Percentiles rank a stretch among this genome's conserved stretches.
phyloP scores from a whole-genome alignment of 1,139 yeast species.

The Saccharomyces hybrid region DNA sequence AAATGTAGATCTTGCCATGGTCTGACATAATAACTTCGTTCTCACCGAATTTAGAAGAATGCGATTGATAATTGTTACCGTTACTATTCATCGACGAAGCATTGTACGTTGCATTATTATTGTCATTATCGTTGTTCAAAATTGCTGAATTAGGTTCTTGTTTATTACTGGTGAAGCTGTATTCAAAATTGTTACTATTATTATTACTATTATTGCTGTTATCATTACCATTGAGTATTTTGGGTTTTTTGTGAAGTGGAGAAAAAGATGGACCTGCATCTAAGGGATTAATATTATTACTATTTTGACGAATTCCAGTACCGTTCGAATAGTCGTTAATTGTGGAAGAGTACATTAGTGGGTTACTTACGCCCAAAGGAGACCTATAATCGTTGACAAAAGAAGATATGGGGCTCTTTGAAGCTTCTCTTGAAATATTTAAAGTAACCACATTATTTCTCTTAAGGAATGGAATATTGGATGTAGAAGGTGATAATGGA shows the following conservation, averaged over 20 bases:
- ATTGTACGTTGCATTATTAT: not conserved
- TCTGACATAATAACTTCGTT: conserved; percentile 1
- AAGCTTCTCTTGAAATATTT: conserved; percentile 22
- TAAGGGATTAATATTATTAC: not conserved
- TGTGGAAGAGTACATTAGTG: conserved; percentile 8
- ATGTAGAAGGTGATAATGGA: conserved; percentile 13
- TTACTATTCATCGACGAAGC: conserved; percentile 7
- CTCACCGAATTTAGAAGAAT: not conserved
- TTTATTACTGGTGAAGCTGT: not conserved
- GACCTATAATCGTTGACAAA: conserved; percentile 17
- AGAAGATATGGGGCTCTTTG: conserved; percentile 20
- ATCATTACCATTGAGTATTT: not conserved
- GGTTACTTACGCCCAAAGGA: conserved; percentile 14
- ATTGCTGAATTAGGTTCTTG: not conserved
- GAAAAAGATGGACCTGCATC: conserved; percentile 1
- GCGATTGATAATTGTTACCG: not conserved
- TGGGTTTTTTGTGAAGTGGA: not conserved
- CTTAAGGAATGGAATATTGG: conserved; percentile 19
- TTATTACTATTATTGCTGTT: not conserved
- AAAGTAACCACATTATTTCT: conserved; percentile 22
- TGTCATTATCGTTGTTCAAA: not conserved
- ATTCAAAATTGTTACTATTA: not conserved
- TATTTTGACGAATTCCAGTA: not conserved
- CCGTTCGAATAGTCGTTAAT: not conserved
- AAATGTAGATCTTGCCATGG: conserved; percentile 20